Conservation (phyloP, 2,329 filamentous ascomycete genomes). For the Dothiorella sarmentorum region DNA sequence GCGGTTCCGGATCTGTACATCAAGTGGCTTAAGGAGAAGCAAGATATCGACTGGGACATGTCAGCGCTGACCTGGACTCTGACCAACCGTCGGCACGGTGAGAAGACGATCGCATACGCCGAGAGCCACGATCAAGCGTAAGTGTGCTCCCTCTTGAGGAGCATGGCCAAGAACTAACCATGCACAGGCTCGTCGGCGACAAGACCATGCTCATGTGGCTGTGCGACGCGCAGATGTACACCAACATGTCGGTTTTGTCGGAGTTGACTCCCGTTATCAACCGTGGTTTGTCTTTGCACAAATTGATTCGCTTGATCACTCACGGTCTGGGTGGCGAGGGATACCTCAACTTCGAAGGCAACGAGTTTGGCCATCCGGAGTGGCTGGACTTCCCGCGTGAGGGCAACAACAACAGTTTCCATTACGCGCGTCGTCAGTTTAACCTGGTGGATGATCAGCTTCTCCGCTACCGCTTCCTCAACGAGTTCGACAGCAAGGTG, state of each 20-base stretch:
- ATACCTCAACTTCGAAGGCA: conserved; percentile 97
- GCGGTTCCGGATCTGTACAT: conserved; percentile 99
- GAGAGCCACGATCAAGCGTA: conserved; percentile 98
- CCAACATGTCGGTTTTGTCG: conserved; percentile 86
- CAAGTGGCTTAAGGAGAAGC: conserved; percentile 92
- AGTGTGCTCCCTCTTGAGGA: too few species aligned
- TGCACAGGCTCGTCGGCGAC: conserved; percentile 94
- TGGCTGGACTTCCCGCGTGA: conserved; percentile 98
- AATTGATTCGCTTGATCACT: conserved; percentile 93
- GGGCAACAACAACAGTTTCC: conserved; percentile 89
- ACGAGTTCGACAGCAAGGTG: conserved; percentile 92
- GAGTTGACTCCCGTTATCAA: conserved; percentile 86
- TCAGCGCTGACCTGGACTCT: conserved; percentile 79
- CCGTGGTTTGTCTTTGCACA: conserved; percentile 88
- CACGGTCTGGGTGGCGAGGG: conserved; percentile 91
- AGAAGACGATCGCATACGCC: conserved; percentile 97
- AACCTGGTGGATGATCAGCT: conserved; percentile 85
- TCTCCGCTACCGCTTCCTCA: conserved; percentile 85
- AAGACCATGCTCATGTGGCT: conserved; percentile 98
- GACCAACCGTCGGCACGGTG: conserved; percentile 88
- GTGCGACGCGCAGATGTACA: conserved; percentile 95
- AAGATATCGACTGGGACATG: conserved; percentile 90
- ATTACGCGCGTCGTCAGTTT: conserved; percentile 88
- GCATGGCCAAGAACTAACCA: conserved; percentile 73
- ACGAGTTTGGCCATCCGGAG: conserved; percentile 97